Evolutionary conservation across 83 land plant species (phyloP).

Genomic region (Diphasiastrum complanatum): DNA sequence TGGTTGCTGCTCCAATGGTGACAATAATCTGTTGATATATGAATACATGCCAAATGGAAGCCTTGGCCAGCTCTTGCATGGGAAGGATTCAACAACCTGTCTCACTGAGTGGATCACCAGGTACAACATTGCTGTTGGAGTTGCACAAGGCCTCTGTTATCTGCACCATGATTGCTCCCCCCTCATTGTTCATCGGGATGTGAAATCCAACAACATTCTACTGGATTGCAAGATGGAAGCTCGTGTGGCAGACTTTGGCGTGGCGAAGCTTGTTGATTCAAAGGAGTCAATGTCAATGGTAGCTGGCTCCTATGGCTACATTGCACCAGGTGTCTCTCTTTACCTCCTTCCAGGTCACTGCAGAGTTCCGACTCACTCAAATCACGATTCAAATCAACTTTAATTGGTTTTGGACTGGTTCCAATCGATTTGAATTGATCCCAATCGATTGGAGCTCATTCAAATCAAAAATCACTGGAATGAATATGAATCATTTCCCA

Average conservation of each 20-base stretch:
- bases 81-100: constrained; percentile 23
- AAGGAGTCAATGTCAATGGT: constrained; percentile 31
- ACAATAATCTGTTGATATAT: constrained; percentile 41
- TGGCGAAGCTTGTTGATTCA: constrained; percentile 46
- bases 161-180: constrained; percentile 55
- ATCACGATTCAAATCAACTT: background rate
- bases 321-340: constrained; percentile 44
- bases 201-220: constrained; percentile 56
- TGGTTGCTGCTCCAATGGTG: constrained; percentile 38
- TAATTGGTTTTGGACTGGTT: too few species aligned
- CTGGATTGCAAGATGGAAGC: constrained; percentile 43
- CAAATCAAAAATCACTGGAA: too few species aligned
- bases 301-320: constrained; percentile 61
- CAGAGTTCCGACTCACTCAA: background rate
- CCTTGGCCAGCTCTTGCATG: constrained; percentile 40
- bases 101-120: constrained; percentile 41
- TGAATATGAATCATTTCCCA: too few species aligned
- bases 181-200: constrained; percentile 49
- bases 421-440: too few species aligned
- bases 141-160: constrained; percentile 45
- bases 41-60: constrained; percentile 60
- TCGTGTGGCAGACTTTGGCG: constrained; percentile 52
- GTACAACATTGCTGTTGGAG: constrained; percentile 40
- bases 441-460: too few species aligned
- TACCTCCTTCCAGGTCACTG: background rate